Conservation (phyloP, 176 grass and related monocot genomes). For the sorghum (Sorghum bicolor) region Sorghum_bicolor_NCBIv3 NC_012875.2:57473501-57474000, state of each 20-base stretch:
- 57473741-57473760: slow-evolving; percentile 2
- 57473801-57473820: slow-evolving; percentile 17
- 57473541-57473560: slow-evolving; percentile 39
- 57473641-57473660: slow-evolving; percentile 37
- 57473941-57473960: slow-evolving; percentile 6
- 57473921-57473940: slow-evolving; percentile 1
- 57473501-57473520: slow-evolving; percentile 41
- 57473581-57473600: slow-evolving; percentile 45
- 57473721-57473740: slow-evolving; percentile 5
- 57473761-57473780: slow-evolving; percentile 7
- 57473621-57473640: slow-evolving; percentile 46
- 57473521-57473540: slow-evolving; percentile 49
- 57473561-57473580: slow-evolving; percentile 33
- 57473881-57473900: background rate
- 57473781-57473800: background rate
- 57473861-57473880: background rate
- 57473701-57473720: slow-evolving; percentile 25
- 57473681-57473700: slow-evolving; percentile 20
- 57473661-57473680: background rate
- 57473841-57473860: background rate
- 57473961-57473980: slow-evolving; percentile 19
- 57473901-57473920: background rate
- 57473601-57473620: slow-evolving; percentile 43
- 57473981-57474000: slow-evolving; percentile 3
- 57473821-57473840: background rate